Percentiles rank a stretch among this genome's conserved stretches.
Evolutionary conservation across 352 stramenopile genomes (phyloP).

Genomic region (Phytophthora megakarya): DNA sequence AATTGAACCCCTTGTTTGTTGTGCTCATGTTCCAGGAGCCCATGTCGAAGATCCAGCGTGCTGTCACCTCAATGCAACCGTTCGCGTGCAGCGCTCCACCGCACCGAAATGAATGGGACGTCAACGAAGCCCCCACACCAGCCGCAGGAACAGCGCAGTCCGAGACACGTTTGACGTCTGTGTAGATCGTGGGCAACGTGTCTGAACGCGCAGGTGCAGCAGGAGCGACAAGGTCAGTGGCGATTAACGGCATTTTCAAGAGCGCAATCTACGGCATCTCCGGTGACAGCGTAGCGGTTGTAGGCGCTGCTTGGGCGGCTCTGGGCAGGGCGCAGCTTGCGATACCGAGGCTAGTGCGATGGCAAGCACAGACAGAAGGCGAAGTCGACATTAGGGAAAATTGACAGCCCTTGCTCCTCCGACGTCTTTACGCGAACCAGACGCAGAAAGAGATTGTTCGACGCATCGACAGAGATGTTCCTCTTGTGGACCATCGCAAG

Average conservation of each 20-base stretch:
- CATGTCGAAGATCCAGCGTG: not conserved
- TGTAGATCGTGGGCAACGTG: not conserved
- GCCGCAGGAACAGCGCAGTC: not conserved
- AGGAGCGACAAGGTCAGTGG: too few relatives aligned
- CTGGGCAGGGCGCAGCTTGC: not conserved
- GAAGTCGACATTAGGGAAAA: slow-evolving; percentile 31
- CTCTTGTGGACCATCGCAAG: slow-evolving; percentile 27
- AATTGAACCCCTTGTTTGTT: too few relatives aligned
- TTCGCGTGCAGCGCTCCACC: not conserved
- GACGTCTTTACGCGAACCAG: slow-evolving; percentile 39
- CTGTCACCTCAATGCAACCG: not conserved
- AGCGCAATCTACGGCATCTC: too few relatives aligned
- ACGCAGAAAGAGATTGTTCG: slow-evolving; percentile 18
- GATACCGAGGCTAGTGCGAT: slow-evolving; percentile 10
- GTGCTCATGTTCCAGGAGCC: slow-evolving; percentile 4
- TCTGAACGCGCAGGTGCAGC: not conserved
- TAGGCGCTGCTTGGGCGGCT: too few relatives aligned
- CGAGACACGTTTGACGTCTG: not conserved
- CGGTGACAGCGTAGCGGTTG: too few relatives aligned
- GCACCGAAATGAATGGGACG: not conserved
- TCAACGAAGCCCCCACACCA: not conserved
- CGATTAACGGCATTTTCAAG: too few relatives aligned
- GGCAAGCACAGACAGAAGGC: slow-evolving; percentile 24
- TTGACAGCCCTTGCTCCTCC: slow-evolving; percentile 30
- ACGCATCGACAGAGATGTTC: slow-evolving; percentile 20